Base-by-base conservation (phyloP, 169 alveolate species). In the Cryptosporidium andersoni region DNA sequence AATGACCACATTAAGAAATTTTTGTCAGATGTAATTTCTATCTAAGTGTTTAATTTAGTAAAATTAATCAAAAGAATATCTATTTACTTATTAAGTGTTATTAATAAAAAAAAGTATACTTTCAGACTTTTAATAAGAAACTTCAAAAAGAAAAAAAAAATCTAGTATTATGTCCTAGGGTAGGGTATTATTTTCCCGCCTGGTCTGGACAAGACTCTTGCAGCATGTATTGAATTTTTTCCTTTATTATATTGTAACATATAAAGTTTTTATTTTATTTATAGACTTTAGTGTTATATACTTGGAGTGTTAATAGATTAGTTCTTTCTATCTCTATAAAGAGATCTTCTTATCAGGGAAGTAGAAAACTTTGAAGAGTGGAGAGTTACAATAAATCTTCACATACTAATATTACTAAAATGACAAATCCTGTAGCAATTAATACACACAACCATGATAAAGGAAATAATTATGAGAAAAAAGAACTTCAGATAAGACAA, bases 141-240 rank as follows among this genome's bases (percentile, higher is more conserved):
- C 25, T 0, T 25, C 25, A 14, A 3, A 4, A 60, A 25, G 25
- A 60, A 60, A 60, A 60, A 55, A 74, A 74, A 74, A 60, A 11
- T 37, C 66, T 68, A 6, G 64, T 58, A 66, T 68, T 43, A 37
- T 37, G 9, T 6, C 68, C 16, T 25, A 56, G 25, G 25, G 25
- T 25, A 25, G 25, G 25, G 25, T 25, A 25, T 25, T 25, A 25
- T 25, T 25, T 74, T 74, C 55, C 85, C 85, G 85, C 85, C 85
- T 58, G 55, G 48, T 39, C 36, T 56, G 85, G 85, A 74, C 85
- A 74, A 74, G 85, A 74, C 85, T 74, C 85, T 74, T 14, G 40
- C 25, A 40, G 55, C 52, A 74, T 68, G 60, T 74, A 68, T 45
- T 58, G 14, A 66, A 16, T 43, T 7, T n/a, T 12, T 25, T 7